Base-by-base conservation (phyloP, 2,329 filamentous ascomycete species). In the Akanthomyces muscarius region DNA sequence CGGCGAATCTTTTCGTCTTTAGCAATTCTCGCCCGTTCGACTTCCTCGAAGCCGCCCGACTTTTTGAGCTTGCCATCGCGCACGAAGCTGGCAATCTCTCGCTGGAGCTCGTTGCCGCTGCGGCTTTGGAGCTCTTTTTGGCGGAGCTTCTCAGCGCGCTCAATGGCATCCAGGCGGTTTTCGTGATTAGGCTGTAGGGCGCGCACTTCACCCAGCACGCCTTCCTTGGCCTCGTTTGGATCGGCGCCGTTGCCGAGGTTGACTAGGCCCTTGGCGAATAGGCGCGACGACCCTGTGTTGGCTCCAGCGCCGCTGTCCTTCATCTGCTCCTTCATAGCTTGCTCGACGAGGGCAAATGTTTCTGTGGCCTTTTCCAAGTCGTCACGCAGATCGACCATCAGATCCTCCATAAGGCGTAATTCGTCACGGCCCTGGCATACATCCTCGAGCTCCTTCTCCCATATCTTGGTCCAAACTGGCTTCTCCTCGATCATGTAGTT, bases 391-490 rank as follows among this genome's bases (percentile, higher is more conserved):
- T 99, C 95, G 51, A 93, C 87, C 67, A 94, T 89, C 66, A 99
- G 85, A 70, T 98, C 95, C 78, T 99, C 95, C 81, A 97, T 94
- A 82, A 98, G 90, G 56, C 92, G 95, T 69, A 99, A 85, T 75
- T 97, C 88, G 72, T 98, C 94, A 68, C 93, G 88, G 71, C 97
- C 95, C 73, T 96, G 92, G 77, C 95, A 98, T 3, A 99, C 94
- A 59, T 94, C 89, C 75, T 98, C 92, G 52, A 99, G 81, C 75
- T 98, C 93, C 77, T 96, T 93, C 83, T 98, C 94, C 95, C 95
- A 99, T 67, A 98, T 96, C 85, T 97, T 97, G 61, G 92, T 97
- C 94, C 95, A 99, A 63, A 97, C 82, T 0, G 95, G 95, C 76
- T 97, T 97, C 83, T 99, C 95, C 53, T 86, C 86, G 69, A 88